Evolutionary conservation across 2,329 filamentous ascomycete genomes (phyloP).

Genomic region (Huntiella abstrusa): DNA sequence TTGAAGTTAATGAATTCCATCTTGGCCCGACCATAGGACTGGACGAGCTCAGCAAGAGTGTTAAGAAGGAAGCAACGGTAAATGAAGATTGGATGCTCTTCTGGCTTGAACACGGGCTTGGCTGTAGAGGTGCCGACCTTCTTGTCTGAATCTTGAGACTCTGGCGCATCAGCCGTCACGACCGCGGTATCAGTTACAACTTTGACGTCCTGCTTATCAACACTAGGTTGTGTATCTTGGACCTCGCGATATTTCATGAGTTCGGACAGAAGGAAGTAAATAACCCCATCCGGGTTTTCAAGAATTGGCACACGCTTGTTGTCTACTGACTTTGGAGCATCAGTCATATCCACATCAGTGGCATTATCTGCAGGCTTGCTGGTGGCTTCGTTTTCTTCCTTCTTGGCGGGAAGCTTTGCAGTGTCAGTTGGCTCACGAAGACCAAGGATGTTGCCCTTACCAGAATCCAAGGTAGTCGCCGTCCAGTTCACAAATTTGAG

Average conservation of each 20-base stretch:
- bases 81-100: conserved; percentile 88
- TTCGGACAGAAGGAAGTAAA: conserved; percentile 87
- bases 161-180: conserved; percentile 11
- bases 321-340: conserved; percentile 48
- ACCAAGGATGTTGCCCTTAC: conserved; percentile 9
- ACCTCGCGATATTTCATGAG: conserved; percentile 82
- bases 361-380: not conserved
- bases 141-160: conserved; percentile 23
- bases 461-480: conserved; percentile 2
- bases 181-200: not conserved
- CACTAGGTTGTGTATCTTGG: conserved; percentile 50
- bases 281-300: conserved; percentile 83
- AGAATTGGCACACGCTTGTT: conserved; percentile 55
- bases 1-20: conserved; percentile 99
- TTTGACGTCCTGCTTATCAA: conserved; percentile 7
- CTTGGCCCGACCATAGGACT: conserved; percentile 86
- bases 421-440: conserved; percentile 3
- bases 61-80: conserved; percentile 91
- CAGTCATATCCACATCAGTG: conserved; percentile 38
- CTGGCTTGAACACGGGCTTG: conserved; percentile 69
- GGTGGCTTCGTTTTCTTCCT: not conserved
- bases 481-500: conserved; percentile 29
- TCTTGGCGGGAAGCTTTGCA: not conserved
- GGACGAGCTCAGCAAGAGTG: conserved; percentile 74
- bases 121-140: conserved; percentile 38